A percentile compares a stretch with the other conserved stretches of the same genome.
These are phyloP conservation scores for Suillus fuscotomentosus DNA, from an alignment of 768 basidiomycete genomes.

Conservation along the genomic window DNA sequence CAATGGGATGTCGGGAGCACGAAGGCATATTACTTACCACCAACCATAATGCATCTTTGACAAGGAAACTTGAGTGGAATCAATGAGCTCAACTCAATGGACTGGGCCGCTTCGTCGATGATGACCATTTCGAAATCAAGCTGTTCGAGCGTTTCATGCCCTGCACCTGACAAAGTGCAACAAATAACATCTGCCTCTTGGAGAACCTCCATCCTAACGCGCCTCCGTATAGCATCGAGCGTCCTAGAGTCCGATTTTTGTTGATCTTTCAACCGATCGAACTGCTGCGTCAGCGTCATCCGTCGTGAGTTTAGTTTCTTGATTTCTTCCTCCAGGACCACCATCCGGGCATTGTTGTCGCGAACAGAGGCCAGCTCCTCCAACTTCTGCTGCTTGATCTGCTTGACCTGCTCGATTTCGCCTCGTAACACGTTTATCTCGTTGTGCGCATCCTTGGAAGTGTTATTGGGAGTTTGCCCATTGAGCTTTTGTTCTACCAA, in stretches of 20 bases:
- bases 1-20: not conserved
- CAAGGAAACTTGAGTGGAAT: slow-evolving; percentile 92
- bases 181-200: slow-evolving; percentile 92
- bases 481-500: slow-evolving; percentile 79
- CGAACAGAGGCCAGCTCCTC: slow-evolving; percentile 55
- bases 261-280: slow-evolving; percentile 80
- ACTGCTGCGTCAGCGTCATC: slow-evolving; percentile 59
- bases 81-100: slow-evolving; percentile 90
- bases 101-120: slow-evolving; percentile 98
- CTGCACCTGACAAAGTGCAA: slow-evolving; percentile 88
- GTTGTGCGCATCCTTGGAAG: slow-evolving; percentile 51
- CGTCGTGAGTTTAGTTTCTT: slow-evolving; percentile 62
- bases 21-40: slow-evolving; percentile 46
- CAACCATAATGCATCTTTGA: slow-evolving; percentile 88
- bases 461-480: slow-evolving; percentile 33
- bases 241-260: slow-evolving; percentile 78
- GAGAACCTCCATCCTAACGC: slow-evolving; percentile 72
- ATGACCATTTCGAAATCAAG: slow-evolving; percentile 94
- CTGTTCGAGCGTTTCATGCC: slow-evolving; percentile 79
- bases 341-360: slow-evolving; percentile 53
- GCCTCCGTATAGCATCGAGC: slow-evolving; percentile 78
- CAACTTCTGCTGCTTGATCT: slow-evolving; percentile 54
- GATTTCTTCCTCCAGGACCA: slow-evolving; percentile 71
- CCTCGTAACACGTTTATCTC: slow-evolving; percentile 58
- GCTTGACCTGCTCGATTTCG: slow-evolving; percentile 71